These are phyloP conservation scores for Daldinia caldariorum DNA, from an alignment of 495 filamentous ascomycete genomes.

Conservation along the genomic window DNA sequence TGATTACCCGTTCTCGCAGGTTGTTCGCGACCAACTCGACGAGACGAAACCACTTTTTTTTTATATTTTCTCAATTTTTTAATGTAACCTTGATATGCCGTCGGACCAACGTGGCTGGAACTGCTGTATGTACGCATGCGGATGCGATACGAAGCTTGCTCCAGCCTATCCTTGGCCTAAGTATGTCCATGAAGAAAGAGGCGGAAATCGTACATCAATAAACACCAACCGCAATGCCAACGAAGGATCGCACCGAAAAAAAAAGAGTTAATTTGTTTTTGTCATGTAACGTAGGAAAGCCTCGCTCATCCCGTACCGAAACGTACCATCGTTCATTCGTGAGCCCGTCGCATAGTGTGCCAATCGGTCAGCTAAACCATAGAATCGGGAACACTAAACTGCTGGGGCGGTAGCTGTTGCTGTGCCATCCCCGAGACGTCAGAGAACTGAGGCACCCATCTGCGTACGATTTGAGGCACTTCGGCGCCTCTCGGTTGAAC, in stretches of 20 bases:
- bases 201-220: slow-evolving; percentile 42
- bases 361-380: slow-evolving; percentile 44
- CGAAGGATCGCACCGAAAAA: slow-evolving; percentile 34
- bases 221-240: slow-evolving; percentile 51
- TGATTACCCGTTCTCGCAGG: slow-evolving; percentile 18
- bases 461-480: slow-evolving; percentile 45
- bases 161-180: slow-evolving; percentile 13
- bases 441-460: slow-evolving; percentile 49
- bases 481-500: slow-evolving; percentile 39
- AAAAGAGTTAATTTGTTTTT: slow-evolving; percentile 32
- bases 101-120: neutral
- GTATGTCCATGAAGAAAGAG: slow-evolving; percentile 43
- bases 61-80: neutral
- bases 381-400: slow-evolving; percentile 37
- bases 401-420: slow-evolving; percentile 32
- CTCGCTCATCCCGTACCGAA: slow-evolving; percentile 12
- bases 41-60: slow-evolving; percentile 1
- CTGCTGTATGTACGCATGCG: neutral
- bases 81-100: slow-evolving; percentile 12
- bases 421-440: slow-evolving; percentile 23
- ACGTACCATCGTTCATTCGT: slow-evolving; percentile 34
- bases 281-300: slow-evolving; percentile 39
- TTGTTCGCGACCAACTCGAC: slow-evolving; percentile 14
- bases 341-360: slow-evolving; percentile 22
- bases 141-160: neutral